Percentiles rank a stretch among this genome's conserved stretches.
Evolutionary conservation across 306 rosid species (phyloP).

Genomic region (Pachyrhizus erosus): DNA sequence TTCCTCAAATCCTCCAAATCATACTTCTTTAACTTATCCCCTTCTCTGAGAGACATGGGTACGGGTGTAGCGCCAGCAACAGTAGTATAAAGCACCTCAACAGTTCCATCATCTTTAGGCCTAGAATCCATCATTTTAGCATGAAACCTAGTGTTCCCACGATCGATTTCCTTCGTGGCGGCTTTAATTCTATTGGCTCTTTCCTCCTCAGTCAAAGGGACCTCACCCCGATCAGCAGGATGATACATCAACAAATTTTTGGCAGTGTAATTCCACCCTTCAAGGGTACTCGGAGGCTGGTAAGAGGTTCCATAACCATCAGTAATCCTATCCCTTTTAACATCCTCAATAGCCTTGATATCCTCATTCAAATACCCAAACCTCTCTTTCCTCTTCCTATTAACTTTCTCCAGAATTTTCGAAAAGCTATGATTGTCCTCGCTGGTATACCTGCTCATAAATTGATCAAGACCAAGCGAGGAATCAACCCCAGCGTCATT

Average conservation of each 20-base stretch:
- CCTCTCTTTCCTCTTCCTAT: slow-evolving; percentile 97
- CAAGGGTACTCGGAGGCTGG: slow-evolving; percentile 89
- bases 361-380: slow-evolving; percentile 67
- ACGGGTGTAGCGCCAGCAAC: slow-evolving; percentile 81
- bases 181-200: slow-evolving; percentile 69
- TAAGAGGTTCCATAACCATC: slow-evolving; percentile 95
- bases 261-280: slow-evolving; percentile 85
- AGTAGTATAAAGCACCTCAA: slow-evolving; percentile 81
- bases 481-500: slow-evolving; percentile 45
- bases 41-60: slow-evolving; percentile 66
- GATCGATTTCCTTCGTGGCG: slow-evolving; percentile 79
- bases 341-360: slow-evolving; percentile 72
- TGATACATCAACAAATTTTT: slow-evolving; percentile 96
- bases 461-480: slow-evolving; percentile 74
- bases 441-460: slow-evolving; percentile 82
- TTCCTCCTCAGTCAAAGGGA: slow-evolving; percentile 84
- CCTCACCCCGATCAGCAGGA: slow-evolving; percentile 92
- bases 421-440: slow-evolving; percentile 91
- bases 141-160: slow-evolving; percentile 73
- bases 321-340: slow-evolving; percentile 81
- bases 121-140: slow-evolving; percentile 78
- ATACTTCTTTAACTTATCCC: slow-evolving; percentile 82
- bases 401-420: slow-evolving; percentile 80
- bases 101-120: slow-evolving; percentile 76
- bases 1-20: slow-evolving; percentile 96